phyloP scores from a whole-genome alignment of 192 early-diverging fungal genomes.

The Rhizoclosmatium sp. region DNA sequence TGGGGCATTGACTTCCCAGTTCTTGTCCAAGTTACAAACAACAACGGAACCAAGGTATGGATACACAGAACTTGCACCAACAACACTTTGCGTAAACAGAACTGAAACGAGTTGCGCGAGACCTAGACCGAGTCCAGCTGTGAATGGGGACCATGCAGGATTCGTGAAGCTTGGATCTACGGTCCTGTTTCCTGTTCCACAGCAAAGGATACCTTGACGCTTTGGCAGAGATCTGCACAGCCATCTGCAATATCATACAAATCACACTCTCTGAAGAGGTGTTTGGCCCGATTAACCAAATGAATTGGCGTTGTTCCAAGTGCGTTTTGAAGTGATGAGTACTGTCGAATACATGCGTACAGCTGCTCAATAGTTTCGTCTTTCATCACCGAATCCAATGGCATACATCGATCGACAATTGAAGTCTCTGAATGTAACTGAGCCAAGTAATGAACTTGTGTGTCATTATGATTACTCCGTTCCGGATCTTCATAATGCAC shows the following conservation, averaged over 20 bases:
- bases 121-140: constrained; percentile 34
- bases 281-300: not conserved
- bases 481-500: not conserved
- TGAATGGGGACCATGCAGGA: constrained; percentile 40
- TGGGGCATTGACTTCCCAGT: constrained; percentile 35
- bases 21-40: constrained; percentile 33
- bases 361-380: not conserved
- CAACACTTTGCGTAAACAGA: not conserved
- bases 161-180: too few relatives aligned
- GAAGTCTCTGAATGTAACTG: not conserved
- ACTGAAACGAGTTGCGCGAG: constrained; percentile 28
- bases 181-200: too few relatives aligned
- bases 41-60: constrained; percentile 23
- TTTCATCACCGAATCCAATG: not conserved
- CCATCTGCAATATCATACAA: not conserved
- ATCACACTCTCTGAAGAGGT: not conserved
- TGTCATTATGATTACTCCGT: not conserved
- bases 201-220: too few relatives aligned
- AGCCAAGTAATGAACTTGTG: not conserved
- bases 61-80: constrained; percentile 39
- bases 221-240: not conserved
- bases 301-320: not conserved
- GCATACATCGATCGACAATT: not conserved
- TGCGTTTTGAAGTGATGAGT: not conserved
- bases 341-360: not conserved